These are phyloP conservation scores for Tolypocladium pustulatum DNA, from an alignment of 2,329 filamentous ascomycete genomes.

Conservation along the genomic window DNA sequence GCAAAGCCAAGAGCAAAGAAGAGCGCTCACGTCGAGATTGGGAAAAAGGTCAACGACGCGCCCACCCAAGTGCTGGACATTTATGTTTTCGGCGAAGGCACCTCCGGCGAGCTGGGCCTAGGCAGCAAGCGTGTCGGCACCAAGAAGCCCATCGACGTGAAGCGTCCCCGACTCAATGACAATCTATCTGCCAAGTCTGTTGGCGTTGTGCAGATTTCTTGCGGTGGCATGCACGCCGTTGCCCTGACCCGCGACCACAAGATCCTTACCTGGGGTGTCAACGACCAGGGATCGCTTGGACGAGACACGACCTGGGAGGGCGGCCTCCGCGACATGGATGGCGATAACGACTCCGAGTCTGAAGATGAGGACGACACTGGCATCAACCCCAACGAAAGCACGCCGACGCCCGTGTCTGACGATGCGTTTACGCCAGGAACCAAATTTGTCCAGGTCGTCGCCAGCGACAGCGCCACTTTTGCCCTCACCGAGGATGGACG, in stretches of 20 bases:
- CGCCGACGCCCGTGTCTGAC: constrained; percentile 49
- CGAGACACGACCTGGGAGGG: constrained; percentile 62
- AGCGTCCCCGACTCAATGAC: constrained; percentile 74
- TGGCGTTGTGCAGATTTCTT: constrained; percentile 66
- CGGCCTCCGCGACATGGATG: constrained; percentile 46
- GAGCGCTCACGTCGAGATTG: neutral
- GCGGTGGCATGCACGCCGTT: constrained; percentile 73
- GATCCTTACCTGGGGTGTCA: constrained; percentile 80
- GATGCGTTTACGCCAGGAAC: constrained; percentile 51
- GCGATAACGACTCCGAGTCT: constrained; percentile 40
- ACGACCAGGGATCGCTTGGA: constrained; percentile 73
- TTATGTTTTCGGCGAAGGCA: constrained; percentile 72
- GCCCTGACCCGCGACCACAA: constrained; percentile 71
- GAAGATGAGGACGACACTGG: constrained; percentile 52
- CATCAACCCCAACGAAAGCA: constrained; percentile 63
- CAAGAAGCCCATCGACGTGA: constrained; percentile 59
- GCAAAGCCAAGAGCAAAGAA: constrained; percentile 9
- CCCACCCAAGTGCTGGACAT: constrained; percentile 58
- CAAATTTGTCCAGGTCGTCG: constrained; percentile 52
- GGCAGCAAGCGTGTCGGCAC: constrained; percentile 52
- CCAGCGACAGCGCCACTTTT: constrained; percentile 66
- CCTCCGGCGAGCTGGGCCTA: constrained; percentile 72
- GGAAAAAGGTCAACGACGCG: constrained; percentile 13
- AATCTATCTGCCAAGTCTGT: constrained; percentile 49
- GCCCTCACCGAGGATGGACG: constrained; percentile 63